phyloP scores from a whole-genome alignment of 257 asterid genomes.

The Forsythia suspensa region DNA sequence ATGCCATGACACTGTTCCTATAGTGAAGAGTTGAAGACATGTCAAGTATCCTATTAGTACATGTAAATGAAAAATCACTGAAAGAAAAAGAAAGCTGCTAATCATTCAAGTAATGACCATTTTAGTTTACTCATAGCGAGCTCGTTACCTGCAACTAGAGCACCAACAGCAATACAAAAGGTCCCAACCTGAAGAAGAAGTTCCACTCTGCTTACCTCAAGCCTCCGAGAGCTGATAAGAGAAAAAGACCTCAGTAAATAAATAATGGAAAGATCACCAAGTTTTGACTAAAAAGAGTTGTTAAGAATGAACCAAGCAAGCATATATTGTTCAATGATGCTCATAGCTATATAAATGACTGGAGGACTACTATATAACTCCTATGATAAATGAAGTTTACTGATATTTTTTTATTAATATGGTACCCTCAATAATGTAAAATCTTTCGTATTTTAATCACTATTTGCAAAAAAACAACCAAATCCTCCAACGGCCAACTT shows the following conservation, averaged over 20 bases:
- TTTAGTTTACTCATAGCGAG: constrained; percentile 8
- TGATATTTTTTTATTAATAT: not conserved
- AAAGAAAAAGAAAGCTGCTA: not conserved
- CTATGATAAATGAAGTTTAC: not conserved
- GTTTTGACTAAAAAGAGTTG: not conserved
- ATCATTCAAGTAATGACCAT: not conserved
- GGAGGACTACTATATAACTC: not conserved
- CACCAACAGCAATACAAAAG: constrained; percentile 87
- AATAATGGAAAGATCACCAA: constrained; percentile 6
- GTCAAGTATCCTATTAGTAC: not conserved
- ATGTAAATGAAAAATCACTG: not conserved
- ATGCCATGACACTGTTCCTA: not conserved
- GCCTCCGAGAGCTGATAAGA: constrained; percentile 87
- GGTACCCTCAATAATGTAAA: not conserved
- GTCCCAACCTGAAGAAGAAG: constrained; percentile 96
- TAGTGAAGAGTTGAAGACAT: not conserved
- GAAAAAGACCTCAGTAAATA: constrained; percentile 12
- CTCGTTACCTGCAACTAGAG: constrained; percentile 77
- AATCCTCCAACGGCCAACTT: constrained; percentile 7
- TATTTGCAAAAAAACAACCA: not conserved
- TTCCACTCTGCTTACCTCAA: constrained; percentile 97
- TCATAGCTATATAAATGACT: not conserved
- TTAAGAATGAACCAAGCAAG: constrained; percentile 7
- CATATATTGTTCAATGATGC: not conserved
- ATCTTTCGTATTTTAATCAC: not conserved